Evolutionary conservation across 345 rosid genomes (phyloP).

Genomic region (Brassica incana): DNA sequence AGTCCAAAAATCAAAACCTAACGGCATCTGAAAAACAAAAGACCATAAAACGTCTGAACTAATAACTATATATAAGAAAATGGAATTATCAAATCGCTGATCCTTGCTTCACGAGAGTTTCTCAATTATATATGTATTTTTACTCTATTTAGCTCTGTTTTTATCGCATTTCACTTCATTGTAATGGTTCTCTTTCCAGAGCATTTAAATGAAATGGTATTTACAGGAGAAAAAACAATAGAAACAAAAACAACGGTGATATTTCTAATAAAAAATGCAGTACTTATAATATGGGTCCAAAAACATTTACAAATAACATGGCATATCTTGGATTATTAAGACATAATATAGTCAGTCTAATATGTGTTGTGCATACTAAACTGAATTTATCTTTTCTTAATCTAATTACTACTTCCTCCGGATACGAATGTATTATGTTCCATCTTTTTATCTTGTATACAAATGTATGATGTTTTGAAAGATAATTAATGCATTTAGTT

Average conservation of each 20-base stretch:
- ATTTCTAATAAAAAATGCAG: not conserved
- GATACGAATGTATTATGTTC: too few species aligned
- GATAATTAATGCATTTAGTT: too few species aligned
- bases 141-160: too few species aligned
- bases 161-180: too few species aligned
- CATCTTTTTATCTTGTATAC: too few species aligned
- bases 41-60: not conserved
- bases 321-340: not conserved
- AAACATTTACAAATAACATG: not conserved
- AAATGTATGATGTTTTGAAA: too few species aligned
- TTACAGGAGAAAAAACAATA: not conserved
- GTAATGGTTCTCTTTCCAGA: too few species aligned
- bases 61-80: not conserved
- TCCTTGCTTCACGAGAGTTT: too few species aligned
- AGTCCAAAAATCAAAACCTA: slow-evolving; percentile 10
- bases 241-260: not conserved
- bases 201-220: too few species aligned
- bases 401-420: not conserved
- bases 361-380: not conserved
- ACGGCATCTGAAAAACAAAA: not conserved
- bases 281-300: not conserved
- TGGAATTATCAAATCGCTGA: too few species aligned
- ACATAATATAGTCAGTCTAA: not conserved
- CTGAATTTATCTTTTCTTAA: not conserved
- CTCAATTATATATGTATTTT: too few species aligned